Evolutionary conservation across 2,329 filamentous ascomycete genomes (phyloP).

Genomic region (Didymella lethalis): DNA sequence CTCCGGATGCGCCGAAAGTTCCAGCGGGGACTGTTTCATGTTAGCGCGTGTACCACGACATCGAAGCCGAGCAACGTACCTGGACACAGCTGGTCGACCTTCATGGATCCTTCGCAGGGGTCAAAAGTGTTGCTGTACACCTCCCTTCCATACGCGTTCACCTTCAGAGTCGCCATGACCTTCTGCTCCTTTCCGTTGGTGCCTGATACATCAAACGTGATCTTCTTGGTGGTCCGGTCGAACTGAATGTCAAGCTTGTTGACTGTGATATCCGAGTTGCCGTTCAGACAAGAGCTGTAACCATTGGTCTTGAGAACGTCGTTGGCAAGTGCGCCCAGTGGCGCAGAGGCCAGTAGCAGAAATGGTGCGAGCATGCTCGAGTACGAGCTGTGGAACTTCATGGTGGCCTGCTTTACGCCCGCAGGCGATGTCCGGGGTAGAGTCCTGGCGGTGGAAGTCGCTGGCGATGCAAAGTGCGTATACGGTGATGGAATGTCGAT

Average conservation of each 20-base stretch:
- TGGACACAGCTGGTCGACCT: conserved; percentile 80
- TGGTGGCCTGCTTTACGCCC: conserved; percentile 40
- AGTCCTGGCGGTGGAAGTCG: conserved; percentile 7
- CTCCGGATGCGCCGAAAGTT: conserved; percentile 75
- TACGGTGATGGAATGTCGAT: conserved; percentile 21
- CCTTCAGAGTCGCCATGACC: conserved; percentile 76
- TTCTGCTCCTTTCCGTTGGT: conserved; percentile 77
- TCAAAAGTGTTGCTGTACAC: conserved; percentile 84
- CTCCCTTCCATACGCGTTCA: conserved; percentile 83
- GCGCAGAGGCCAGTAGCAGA: conserved; percentile 48
- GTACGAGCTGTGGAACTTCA: conserved; percentile 48
- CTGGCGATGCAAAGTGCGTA: conserved; percentile 9
- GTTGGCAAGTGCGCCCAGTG: conserved; percentile 64
- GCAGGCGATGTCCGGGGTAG: conserved; percentile 33
- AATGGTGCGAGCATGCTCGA: conserved; percentile 51
- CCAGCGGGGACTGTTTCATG: conserved; percentile 70
- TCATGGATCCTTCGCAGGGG: conserved; percentile 75
- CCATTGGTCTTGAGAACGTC: conserved; percentile 82
- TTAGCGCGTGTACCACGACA: conserved; percentile 25
- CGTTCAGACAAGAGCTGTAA: conserved; percentile 74
- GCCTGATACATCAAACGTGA: conserved; percentile 84
- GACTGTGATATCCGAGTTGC: conserved; percentile 69
- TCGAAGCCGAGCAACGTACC: conserved; percentile 58
- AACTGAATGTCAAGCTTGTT: conserved; percentile 80
- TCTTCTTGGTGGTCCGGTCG: conserved; percentile 73